Base-by-base conservation (phyloP, 768 basidiomycete genomes). In the Amanita fuliginea region DNA sequence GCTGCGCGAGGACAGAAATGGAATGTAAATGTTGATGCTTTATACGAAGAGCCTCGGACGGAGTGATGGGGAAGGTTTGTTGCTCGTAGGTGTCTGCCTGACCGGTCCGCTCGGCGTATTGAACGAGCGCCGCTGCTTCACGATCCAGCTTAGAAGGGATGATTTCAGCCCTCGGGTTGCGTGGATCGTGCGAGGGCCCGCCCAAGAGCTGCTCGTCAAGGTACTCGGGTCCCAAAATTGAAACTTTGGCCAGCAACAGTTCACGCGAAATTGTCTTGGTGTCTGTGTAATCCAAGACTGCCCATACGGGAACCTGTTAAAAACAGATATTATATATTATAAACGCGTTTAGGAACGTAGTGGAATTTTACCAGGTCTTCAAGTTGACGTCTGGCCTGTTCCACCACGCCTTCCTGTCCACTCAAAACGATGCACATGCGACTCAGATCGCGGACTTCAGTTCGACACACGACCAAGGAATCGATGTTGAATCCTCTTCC, bases 251-350 rank as follows among this genome's bases (percentile, higher is more conserved):
- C 55, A 99, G 84, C 28, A 98, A 77, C 11, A 98, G 76, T 66
- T 99, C 96, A 57, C 96, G 87, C 55, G 86, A 77, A 63, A 99
- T 95, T 24, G 84, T 81, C 50, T 77, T 80, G 19, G 93, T 98
- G 53, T 94, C 77, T 16, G 95, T 97, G 65, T 98, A 99, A 67
- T 99, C 94, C 53, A 99, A 74, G 28, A 99, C 96, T 24, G 95
- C 96, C 96, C 96, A 99, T 3, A 99, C 96, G 44, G 95, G 96
- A 22, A 99, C 94, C 95, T 24, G n/a, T n/a, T n/a, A n/a, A n/a
- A n/a, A n/a, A n/a, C n/a, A n/a, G n/a, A n/a, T n/a, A n/a, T n/a
- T n/a, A n/a, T n/a, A n/a, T n/a, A n/a, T n/a, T n/a, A n/a, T n/a
- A n/a, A n/a, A n/a, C n/a, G n/a, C n/a, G n/a, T n/a, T n/a, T n/a